Evolutionary conservation across 2,329 filamentous ascomycete species (phyloP), one percentile per base, ranked within the genome.

Genomic region (Periconia digitata): DNA sequence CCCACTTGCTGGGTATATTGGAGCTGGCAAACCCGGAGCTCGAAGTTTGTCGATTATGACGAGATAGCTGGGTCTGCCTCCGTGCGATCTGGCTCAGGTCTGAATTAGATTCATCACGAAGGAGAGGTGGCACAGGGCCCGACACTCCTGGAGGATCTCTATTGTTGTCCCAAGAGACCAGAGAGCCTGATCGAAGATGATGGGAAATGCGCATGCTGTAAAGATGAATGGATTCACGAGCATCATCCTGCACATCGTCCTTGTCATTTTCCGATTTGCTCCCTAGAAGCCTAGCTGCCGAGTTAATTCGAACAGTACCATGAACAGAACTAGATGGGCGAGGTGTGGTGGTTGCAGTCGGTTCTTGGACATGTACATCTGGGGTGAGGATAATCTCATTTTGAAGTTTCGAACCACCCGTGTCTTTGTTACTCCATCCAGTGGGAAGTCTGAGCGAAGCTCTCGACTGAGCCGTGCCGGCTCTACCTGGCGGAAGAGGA

Each of bases 151-250:
- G 49, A 12, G 54, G 46, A 40, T 62, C 57, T 16, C 55, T 54
- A 34, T 65, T 53, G 43, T 62, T 58, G 17, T 69, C 61, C 63
- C 72, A 74, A 3, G 71, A 66, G 12, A 69, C 58, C 3, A 71
- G 51, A 7, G 74, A 76, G 15, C 67, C 67, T 6, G 72, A 75
- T 6, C 74, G 72, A 13, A 77, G 58, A 55, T 75, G 74, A 43
- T 74, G 70, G 2, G 72, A 74, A 22, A 77, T 76, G 12, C 71
- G 66, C 74, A 76, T 76, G 24, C 64, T 70, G 42, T 72, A 59
- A 1, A 77, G 63, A 49, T 76, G 74, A 2, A 76, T 59, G n/a
- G 66, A 71, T 13, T 48, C 56, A 16, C 61, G 62, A 15, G 56
- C 49, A 17, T 62, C 39, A 7, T 54, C 58, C 8, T 62, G 49